Percentiles rank a stretch among this genome's conserved stretches.
Conservation (phyloP, 2,329 filamentous ascomycete species). For the Daldinia eschscholtzii region DNA sequence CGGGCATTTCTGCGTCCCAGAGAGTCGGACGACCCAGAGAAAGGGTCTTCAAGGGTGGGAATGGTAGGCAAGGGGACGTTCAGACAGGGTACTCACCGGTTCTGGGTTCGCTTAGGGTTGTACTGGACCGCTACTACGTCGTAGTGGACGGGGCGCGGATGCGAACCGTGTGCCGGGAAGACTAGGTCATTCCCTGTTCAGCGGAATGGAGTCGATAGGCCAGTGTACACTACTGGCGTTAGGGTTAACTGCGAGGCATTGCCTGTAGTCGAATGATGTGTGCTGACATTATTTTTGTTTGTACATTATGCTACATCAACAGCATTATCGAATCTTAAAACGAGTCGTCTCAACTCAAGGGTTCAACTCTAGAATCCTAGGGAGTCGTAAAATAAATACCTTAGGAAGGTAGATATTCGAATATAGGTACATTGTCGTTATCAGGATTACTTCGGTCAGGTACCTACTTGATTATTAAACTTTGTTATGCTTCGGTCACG, state of each 20-base stretch:
- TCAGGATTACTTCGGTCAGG: background rate
- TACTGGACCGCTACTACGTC: constrained; percentile 34
- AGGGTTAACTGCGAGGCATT: constrained; percentile 22
- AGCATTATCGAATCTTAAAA: constrained; percentile 6
- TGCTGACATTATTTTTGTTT: constrained; percentile 19
- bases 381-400: background rate
- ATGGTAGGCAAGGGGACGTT: constrained; percentile 32
- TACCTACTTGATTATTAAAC: background rate
- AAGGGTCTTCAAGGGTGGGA: constrained; percentile 40
- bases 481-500: background rate
- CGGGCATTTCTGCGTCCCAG: constrained; percentile 44
- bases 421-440: background rate
- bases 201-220: constrained; percentile 30
- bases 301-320: constrained; percentile 5
- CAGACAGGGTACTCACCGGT: constrained; percentile 39
- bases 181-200: constrained; percentile 33
- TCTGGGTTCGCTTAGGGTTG: constrained; percentile 40
- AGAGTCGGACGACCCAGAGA: constrained; percentile 38
- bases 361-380: constrained; percentile 6
- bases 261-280: constrained; percentile 35
- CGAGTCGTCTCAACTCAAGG: background rate
- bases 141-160: constrained; percentile 35
- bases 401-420: background rate
- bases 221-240: constrained; percentile 19
- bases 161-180: constrained; percentile 36